A percentile compares a stretch with the other conserved stretches of the same genome.
Evolutionary conservation across 371 early-diverging fungal species (phyloP).

Genomic region (Phascolomyces articulosus): DNA sequence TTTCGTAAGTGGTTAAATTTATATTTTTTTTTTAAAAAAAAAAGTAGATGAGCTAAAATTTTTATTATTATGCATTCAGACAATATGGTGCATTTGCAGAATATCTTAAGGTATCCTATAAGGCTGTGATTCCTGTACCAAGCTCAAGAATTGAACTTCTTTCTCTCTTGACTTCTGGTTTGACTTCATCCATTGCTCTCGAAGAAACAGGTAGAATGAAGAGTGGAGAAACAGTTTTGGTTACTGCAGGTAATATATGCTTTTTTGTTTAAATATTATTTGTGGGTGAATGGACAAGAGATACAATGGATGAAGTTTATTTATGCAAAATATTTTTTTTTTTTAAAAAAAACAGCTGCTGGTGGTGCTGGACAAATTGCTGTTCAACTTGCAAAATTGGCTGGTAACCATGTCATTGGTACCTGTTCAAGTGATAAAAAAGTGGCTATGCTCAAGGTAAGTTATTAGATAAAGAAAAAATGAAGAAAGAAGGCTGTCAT

Average conservation of each 20-base stretch:
- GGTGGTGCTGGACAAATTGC: conserved; percentile 59
- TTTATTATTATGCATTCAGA: conserved; percentile 4
- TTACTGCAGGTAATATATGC: conserved; percentile 34
- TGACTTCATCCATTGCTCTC: conserved; percentile 57
- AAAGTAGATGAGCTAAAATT: neutral
- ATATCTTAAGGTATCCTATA: conserved; percentile 33
- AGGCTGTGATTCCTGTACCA: conserved; percentile 45
- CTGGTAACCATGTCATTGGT: conserved; percentile 56
- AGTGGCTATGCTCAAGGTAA: conserved; percentile 44
- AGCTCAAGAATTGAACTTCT: conserved; percentile 28
- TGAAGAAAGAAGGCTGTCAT: no score
- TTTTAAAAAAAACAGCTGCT: no score
- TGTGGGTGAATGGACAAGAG: no score
- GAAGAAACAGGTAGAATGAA: conserved; percentile 36
- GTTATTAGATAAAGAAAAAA: neutral
- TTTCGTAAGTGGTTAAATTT: conserved; percentile 25
- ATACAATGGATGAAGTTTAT: neutral
- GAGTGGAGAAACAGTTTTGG: conserved; percentile 40
- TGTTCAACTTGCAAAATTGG: conserved; percentile 52
- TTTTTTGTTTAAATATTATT: no score
- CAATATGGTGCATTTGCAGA: conserved; percentile 64
- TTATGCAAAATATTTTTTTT: neutral
- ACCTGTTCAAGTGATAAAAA: conserved; percentile 52
- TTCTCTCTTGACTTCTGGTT: conserved; percentile 54
- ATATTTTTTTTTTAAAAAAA: neutral